These are phyloP conservation scores for Botrytis fragariae DNA, from an alignment of 2,329 filamentous ascomycete species.

Conservation along the genomic window DNA sequence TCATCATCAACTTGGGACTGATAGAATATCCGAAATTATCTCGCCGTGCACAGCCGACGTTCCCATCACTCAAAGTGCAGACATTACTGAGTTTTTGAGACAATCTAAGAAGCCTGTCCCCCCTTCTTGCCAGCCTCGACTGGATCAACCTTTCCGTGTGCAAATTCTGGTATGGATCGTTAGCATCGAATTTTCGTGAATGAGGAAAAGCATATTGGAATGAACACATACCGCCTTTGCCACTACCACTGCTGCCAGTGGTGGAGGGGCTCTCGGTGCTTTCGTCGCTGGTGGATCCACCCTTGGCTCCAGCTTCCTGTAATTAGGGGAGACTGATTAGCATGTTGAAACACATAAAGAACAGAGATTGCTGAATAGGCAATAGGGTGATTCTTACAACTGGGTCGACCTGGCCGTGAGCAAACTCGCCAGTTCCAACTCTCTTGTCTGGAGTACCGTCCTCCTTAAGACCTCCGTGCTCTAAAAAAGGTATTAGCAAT, in stretches of 20 bases:
- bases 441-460: slow-evolving; percentile 44
- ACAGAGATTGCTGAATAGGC: slow-evolving; percentile 11
- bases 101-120: slow-evolving; percentile 29
- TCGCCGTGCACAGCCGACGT: background rate
- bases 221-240: slow-evolving; percentile 1
- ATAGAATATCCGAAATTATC: background rate
- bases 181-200: background rate
- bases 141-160: slow-evolving; percentile 44
- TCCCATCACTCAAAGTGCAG: background rate
- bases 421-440: slow-evolving; percentile 40
- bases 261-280: background rate
- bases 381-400: background rate
- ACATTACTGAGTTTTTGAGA: background rate
- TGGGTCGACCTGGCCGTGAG: slow-evolving; percentile 8
- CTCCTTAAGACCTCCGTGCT: slow-evolving; percentile 44
- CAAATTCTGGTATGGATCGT: slow-evolving; percentile 37
- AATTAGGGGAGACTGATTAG: background rate
- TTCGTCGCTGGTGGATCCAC: background rate
- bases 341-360: background rate
- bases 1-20: background rate
- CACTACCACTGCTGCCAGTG: background rate
- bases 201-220: background rate
- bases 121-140: slow-evolving; percentile 43
- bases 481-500: slow-evolving; percentile 26
- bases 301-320: background rate